These are phyloP conservation scores for Liriodendron chinense DNA, from an alignment of 164 flowering plant species.

Conservation along the genomic window DNA sequence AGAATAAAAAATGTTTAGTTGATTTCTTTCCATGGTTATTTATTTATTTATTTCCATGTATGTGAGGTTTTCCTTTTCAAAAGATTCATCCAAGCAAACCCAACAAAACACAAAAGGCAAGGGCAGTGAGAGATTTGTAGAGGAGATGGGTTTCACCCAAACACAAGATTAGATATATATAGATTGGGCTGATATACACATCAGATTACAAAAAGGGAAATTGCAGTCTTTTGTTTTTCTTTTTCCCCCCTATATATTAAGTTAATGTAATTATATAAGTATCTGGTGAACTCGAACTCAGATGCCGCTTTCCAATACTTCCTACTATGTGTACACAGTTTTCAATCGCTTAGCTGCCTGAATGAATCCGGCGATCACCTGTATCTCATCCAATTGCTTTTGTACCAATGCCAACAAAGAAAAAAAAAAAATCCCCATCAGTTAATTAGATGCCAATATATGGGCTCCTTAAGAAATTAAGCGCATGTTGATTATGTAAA, in stretches of 20 bases:
- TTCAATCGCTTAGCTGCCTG: conserved; percentile 60
- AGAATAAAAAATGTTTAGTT: no score
- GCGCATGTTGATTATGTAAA: no score
- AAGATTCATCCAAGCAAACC: no score
- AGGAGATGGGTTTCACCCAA: not conserved
- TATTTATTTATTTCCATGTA: no score
- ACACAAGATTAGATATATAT: not conserved
- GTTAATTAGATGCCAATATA: not conserved
- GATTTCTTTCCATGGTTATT: no score
- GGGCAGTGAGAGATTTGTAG: no score
- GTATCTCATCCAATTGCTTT: conserved; percentile 63
- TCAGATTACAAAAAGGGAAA: not conserved
- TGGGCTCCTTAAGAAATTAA: no score
- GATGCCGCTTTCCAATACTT: not conserved
- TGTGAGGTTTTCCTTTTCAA: no score
- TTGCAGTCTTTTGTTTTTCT: not conserved
- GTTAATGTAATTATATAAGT: not conserved
- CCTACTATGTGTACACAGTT: conserved; percentile 10
- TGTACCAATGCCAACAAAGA: not conserved
- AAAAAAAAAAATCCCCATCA: not conserved
- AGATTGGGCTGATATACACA: not conserved
- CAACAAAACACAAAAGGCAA: no score
- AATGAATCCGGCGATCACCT: conserved; percentile 63
- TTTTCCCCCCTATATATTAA: not conserved
- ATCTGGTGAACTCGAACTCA: not conserved